Percentiles rank a stretch among this genome's conserved stretches.
phyloP scores from a whole-genome alignment of 2,329 filamentous ascomycete species.

The Plenodomus lindquistii region DNA sequence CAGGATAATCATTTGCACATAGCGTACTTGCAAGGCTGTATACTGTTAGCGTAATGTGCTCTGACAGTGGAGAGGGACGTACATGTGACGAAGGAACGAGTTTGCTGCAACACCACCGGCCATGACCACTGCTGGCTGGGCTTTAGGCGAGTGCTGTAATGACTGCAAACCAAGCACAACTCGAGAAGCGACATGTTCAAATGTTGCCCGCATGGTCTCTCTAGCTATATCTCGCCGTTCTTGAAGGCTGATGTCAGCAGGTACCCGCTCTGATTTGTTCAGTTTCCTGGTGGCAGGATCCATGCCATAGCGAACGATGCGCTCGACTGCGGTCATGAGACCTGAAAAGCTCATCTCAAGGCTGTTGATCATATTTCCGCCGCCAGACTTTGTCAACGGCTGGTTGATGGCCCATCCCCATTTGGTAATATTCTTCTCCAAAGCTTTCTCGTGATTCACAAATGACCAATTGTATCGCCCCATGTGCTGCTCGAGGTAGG shows the following conservation, averaged over 20 bases:
- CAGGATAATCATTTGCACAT: constrained; percentile 65
- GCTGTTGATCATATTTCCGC: constrained; percentile 36
- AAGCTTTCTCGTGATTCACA: constrained; percentile 63
- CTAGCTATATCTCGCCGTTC: constrained; percentile 72
- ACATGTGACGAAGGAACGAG: constrained; percentile 71
- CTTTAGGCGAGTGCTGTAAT: background rate
- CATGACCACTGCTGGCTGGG: constrained; percentile 67
- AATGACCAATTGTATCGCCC: constrained; percentile 55
- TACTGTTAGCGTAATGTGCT: constrained; percentile 7
- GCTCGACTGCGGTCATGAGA: constrained; percentile 66
- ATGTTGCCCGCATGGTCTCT: constrained; percentile 76
- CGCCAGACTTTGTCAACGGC: constrained; percentile 61
- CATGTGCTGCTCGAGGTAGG: constrained; percentile 20
- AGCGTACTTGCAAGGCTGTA: constrained; percentile 58
- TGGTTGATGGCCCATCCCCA: constrained; percentile 72
- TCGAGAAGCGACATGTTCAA: constrained; percentile 82
- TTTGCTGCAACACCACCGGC: constrained; percentile 93
- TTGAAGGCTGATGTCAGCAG: constrained; percentile 51
- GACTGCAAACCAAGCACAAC: constrained; percentile 69
- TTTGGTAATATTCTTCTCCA: constrained; percentile 49
- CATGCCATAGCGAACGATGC: constrained; percentile 53
- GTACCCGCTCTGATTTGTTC: constrained; percentile 34
- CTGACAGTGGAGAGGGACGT: constrained; percentile 7
- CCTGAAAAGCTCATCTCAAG: constrained; percentile 65
- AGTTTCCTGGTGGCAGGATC: constrained; percentile 31